These are phyloP conservation scores for Cutaneotrichosporon cyanovorans DNA, from an alignment of 1,284 basidiomycete genomes.

Conservation along the genomic window DNA sequence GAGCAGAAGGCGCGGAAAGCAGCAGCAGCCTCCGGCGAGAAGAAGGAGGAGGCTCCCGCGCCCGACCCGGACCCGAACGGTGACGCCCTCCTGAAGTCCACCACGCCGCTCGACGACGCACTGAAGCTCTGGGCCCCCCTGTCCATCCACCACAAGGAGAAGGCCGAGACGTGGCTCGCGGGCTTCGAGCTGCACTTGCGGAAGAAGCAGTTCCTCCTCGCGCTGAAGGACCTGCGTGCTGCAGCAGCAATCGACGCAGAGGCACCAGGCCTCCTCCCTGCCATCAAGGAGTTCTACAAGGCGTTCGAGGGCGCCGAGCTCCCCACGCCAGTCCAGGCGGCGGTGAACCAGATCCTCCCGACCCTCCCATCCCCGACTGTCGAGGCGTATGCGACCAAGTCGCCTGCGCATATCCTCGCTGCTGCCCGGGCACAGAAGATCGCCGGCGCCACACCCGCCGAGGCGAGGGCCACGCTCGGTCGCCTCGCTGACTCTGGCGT, in stretches of 20 bases:
- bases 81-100: slow-evolving; percentile 56
- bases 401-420: slow-evolving; percentile 55
- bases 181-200: slow-evolving; percentile 75
- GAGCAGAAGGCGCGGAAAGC: slow-evolving; percentile 72
- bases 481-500: slow-evolving; percentile 53
- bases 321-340: slow-evolving; percentile 39
- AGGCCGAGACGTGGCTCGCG: slow-evolving; percentile 65
- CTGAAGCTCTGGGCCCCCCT: slow-evolving; percentile 66
- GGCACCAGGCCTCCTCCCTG: slow-evolving; percentile 63
- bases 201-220: slow-evolving; percentile 72
- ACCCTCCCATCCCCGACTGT: slow-evolving; percentile 51
- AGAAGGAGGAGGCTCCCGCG: slow-evolving; percentile 55
- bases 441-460: slow-evolving; percentile 48
- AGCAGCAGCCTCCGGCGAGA: slow-evolving; percentile 57
- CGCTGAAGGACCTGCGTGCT: slow-evolving; percentile 60
- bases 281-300: slow-evolving; percentile 59
- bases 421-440: slow-evolving; percentile 53
- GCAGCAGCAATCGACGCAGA: slow-evolving; percentile 56
- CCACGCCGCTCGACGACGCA: slow-evolving; percentile 70
- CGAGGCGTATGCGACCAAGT: slow-evolving; percentile 58
- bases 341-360: slow-evolving; percentile 45
- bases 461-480: slow-evolving; percentile 55
- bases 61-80: slow-evolving; percentile 79
- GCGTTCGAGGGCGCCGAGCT: slow-evolving; percentile 40
- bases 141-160: slow-evolving; percentile 50